Base-by-base conservation (phyloP, 2,329 filamentous ascomycete species). In the Pseudopyricularia javanii region DNA sequence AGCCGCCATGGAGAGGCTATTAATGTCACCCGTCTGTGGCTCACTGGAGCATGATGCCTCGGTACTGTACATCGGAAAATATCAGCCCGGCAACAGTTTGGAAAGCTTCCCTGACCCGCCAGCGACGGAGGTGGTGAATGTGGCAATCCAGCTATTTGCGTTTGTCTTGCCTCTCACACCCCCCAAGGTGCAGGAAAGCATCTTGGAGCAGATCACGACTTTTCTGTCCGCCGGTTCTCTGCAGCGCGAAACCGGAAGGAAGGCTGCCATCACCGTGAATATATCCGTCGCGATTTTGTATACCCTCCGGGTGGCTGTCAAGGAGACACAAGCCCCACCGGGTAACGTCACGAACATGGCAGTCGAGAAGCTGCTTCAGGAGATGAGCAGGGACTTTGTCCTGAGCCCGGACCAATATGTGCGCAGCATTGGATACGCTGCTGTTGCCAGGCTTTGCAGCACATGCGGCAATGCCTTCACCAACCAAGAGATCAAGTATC, bases 121-220 rank as follows among this genome's bases (percentile, higher is more conserved):
- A 6, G 83, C 88, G 0, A 98, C 91, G 1, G 91, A 95, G 63
- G 91, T 95, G 26, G 88, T 97, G 56, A 95, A 98, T 63, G 83
- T 91, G 62, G 91, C 93, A 1, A 94, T 98, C 53, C 85, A 93
- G 56, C 74, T 97, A 0, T 98, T 98, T 64, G 89, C 91, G 2
- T 88, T 95, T 52, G 87, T 89, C 37, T 83, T 98, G 54, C 91
- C 93, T 3, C 73, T 96, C 9, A 94, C 95, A 47, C 86, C 88
- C 0, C 78, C 88, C 4, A 95, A 91, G 62, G 88, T 98, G 3
- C 93, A 98, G 62, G 93, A 98, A 66, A 96, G 91, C 63, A 88
- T 95, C 49, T 72, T 98, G 9, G 93, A 98, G 66, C 93, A 98
- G 64, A 84, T 97, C 49, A 85, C 88, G 15, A 93, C 88, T 0